These are phyloP conservation scores for Celoporthe dispersa DNA, from an alignment of 2,329 filamentous ascomycete genomes.

Conservation along the genomic window DNA sequence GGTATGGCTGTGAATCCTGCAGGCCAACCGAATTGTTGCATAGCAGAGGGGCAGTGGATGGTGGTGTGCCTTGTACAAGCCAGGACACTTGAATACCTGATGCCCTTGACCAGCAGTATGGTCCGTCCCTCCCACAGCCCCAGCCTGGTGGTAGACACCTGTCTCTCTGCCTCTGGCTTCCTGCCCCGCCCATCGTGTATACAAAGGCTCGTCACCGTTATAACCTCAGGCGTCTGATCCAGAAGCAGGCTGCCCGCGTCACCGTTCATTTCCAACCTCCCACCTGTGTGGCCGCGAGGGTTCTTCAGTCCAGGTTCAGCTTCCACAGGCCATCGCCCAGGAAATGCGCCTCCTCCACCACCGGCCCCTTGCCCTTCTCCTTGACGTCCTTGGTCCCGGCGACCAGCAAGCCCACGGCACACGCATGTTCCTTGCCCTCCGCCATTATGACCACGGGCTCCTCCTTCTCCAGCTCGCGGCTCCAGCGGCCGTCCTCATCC, in stretches of 20 bases:
- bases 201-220: neutral
- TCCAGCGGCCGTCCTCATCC: conserved; percentile 60
- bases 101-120: neutral
- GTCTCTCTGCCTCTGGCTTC: neutral
- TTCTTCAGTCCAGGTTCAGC: conserved; percentile 54
- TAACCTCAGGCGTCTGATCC: neutral
- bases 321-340: conserved; percentile 94
- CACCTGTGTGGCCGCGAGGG: neutral
- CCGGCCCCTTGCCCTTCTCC: conserved; percentile 90
- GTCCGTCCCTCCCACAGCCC: neutral
- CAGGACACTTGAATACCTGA: neutral
- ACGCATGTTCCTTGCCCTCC: conserved; percentile 92
- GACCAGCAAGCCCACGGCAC: conserved; percentile 83
- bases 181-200: neutral
- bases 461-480: conserved; percentile 74
- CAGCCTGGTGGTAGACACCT: neutral
- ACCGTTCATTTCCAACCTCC: neutral
- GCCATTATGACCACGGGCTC: conserved; percentile 87
- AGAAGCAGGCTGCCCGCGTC: neutral
- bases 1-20: neutral
- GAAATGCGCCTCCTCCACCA: conserved; percentile 92
- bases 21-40: neutral
- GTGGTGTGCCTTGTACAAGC: neutral
- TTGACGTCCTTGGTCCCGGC: conserved; percentile 90
- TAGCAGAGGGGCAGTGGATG: neutral